phyloP scores from a whole-genome alignment of 495 filamentous ascomycete genomes.

The Hypoxylon trugodes region DNA sequence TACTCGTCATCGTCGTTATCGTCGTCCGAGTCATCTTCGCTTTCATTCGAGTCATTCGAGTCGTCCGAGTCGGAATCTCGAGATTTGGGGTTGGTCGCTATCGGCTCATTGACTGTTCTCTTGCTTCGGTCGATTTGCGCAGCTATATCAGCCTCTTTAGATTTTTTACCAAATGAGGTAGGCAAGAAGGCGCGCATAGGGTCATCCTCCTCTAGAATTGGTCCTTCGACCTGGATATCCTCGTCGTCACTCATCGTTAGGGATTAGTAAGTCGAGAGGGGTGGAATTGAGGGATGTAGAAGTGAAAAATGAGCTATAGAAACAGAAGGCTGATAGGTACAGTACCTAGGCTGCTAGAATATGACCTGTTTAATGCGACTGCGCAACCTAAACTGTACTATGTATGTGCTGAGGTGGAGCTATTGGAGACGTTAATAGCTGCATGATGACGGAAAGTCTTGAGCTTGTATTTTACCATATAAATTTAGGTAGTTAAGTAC shows the following conservation, averaged over 20 bases:
- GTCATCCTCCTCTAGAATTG: slow-evolving; percentile 67
- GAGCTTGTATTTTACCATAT: neutral
- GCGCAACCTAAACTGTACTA: neutral
- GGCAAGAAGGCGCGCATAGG: slow-evolving; percentile 84
- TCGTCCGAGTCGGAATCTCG: slow-evolving; percentile 49
- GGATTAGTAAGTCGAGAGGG: neutral
- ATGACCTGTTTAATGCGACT: neutral
- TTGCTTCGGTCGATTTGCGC: slow-evolving; percentile 82
- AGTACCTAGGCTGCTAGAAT: too few species aligned
- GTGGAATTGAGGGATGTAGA: neutral
- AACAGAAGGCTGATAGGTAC: slow-evolving; percentile 20
- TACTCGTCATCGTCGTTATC: slow-evolving; percentile 87
- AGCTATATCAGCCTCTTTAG: slow-evolving; percentile 73
- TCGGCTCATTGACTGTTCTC: slow-evolving; percentile 54
- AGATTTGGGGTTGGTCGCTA: slow-evolving; percentile 26
- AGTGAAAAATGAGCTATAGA: slow-evolving; percentile 10
- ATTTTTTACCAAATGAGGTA: slow-evolving; percentile 84
- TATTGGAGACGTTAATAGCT: slow-evolving; percentile 8
- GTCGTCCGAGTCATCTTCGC: slow-evolving; percentile 61
- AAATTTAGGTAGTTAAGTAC: neutral
- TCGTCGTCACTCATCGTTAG: slow-evolving; percentile 66
- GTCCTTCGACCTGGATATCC: slow-evolving; percentile 64
- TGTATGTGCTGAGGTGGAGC: neutral
- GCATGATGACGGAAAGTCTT: slow-evolving; percentile 29
- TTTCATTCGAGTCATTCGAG: slow-evolving; percentile 59